Percentiles rank a stretch among this genome's conserved stretches.
phyloP scores from a whole-genome alignment of 129 eudicot genomes.

The Saussurea involucrata region DNA sequence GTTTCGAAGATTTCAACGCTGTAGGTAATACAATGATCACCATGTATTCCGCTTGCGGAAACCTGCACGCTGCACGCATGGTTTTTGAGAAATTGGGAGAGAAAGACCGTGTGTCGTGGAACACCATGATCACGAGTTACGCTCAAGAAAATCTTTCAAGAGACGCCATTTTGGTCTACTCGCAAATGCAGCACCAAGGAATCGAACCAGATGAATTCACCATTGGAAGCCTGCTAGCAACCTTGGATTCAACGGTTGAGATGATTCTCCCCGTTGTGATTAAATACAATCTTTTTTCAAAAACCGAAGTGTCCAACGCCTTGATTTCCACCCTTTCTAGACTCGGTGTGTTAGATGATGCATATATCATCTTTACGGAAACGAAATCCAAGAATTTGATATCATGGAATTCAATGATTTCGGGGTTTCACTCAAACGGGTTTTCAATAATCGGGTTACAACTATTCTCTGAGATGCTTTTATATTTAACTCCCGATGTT shows the following conservation, averaged over 20 bases:
- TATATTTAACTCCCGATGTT: slow-evolving; percentile 48
- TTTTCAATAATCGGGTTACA: slow-evolving; percentile 38
- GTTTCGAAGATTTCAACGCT: slow-evolving; percentile 44
- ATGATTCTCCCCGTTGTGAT: slow-evolving; percentile 50
- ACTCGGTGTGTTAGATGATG: slow-evolving; percentile 42
- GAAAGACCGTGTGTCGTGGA: slow-evolving; percentile 77
- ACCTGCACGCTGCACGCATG: slow-evolving; percentile 31
- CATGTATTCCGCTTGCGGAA: slow-evolving; percentile 57
- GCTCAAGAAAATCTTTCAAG: slow-evolving; percentile 37
- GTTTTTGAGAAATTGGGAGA: slow-evolving; percentile 45
- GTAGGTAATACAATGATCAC: slow-evolving; percentile 71
- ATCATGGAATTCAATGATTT: slow-evolving; percentile 81
- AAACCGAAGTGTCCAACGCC: slow-evolving; percentile 71
- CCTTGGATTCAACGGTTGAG: slow-evolving; percentile 43
- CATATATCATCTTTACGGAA: slow-evolving; percentile 39
- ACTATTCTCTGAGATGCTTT: slow-evolving; percentile 41
- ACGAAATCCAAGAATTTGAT: slow-evolving; percentile 46
- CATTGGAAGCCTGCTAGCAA: slow-evolving; percentile 66
- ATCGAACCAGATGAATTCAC: slow-evolving; percentile 74
- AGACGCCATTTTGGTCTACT: slow-evolving; percentile 46
- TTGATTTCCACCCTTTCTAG: slow-evolving; percentile 59
- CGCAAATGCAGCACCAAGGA: slow-evolving; percentile 64
- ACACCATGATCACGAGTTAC: slow-evolving; percentile 61
- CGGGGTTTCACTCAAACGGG: slow-evolving; percentile 55
- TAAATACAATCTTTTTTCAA: slow-evolving; percentile 49